Evolutionary conservation across 2,329 filamentous ascomycete species (phyloP).

Genomic region (Dothidotthia symphoricarpi): DNA sequence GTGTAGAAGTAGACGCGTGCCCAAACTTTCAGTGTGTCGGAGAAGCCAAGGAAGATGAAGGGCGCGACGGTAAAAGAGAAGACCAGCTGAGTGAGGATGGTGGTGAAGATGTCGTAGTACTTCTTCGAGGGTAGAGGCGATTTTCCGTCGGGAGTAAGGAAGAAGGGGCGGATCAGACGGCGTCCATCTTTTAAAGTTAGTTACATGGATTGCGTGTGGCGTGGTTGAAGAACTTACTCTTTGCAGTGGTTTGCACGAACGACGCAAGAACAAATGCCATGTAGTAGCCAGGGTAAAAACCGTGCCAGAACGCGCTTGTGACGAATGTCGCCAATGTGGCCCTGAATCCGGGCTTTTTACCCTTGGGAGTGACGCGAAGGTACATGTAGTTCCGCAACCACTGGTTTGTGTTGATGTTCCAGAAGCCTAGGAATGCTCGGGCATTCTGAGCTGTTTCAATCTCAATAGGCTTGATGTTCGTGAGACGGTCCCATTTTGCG

Average conservation of each 20-base stretch:
- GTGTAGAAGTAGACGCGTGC: slow-evolving; percentile 84
- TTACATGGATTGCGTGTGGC: not conserved
- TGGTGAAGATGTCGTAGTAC: slow-evolving; percentile 81
- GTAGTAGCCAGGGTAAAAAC: slow-evolving; percentile 97
- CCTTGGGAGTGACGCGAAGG: slow-evolving; percentile 87
- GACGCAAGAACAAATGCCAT: slow-evolving; percentile 84
- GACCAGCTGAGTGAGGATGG: slow-evolving; percentile 72
- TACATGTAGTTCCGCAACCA: slow-evolving; percentile 98
- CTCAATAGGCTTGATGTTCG: slow-evolving; percentile 82
- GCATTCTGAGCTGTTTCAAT: slow-evolving; percentile 92
- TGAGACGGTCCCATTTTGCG: slow-evolving; percentile 83
- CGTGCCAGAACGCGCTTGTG: slow-evolving; percentile 96
- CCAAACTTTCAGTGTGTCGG: slow-evolving; percentile 73
- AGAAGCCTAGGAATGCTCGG: slow-evolving; percentile 84
- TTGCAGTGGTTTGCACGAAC: slow-evolving; percentile 88
- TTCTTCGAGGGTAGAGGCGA: slow-evolving; percentile 61
- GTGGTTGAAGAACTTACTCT: slow-evolving; percentile 64
- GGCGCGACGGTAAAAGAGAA: slow-evolving; percentile 82
- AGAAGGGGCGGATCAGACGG: slow-evolving; percentile 86
- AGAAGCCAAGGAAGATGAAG: slow-evolving; percentile 77
- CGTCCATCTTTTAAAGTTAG: slow-evolving; percentile 66
- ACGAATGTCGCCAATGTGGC: slow-evolving; percentile 91
- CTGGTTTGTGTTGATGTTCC: slow-evolving; percentile 98
- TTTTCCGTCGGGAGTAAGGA: slow-evolving; percentile 73
- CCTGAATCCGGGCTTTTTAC: slow-evolving; percentile 93